Evolutionary conservation across 805 yeast genomes (phyloP).

Genomic region (Wickerhamiella qilinensis): DNA sequence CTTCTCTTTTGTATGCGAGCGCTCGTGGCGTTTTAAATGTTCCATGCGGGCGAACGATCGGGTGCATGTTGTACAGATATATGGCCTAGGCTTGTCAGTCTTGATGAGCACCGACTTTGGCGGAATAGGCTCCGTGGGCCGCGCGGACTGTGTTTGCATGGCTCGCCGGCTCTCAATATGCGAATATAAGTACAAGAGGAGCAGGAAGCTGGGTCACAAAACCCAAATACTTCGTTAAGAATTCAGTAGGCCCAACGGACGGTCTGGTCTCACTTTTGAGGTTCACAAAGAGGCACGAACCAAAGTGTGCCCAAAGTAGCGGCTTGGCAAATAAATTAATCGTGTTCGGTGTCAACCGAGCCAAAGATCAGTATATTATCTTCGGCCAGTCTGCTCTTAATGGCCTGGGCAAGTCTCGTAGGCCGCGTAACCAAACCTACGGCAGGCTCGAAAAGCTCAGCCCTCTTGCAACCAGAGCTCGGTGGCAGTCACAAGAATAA

Average conservation of each 20-base stretch:
- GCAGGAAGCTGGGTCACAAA: not conserved
- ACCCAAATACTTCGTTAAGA: no score
- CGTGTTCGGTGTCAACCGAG: no score
- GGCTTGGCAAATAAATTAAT: not conserved
- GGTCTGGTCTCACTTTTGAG: not conserved
- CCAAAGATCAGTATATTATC: no score
- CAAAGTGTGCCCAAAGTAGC: not conserved
- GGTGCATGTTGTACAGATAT: constrained; percentile 76
- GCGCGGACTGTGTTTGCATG: not conserved
- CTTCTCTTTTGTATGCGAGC: constrained; percentile 90
- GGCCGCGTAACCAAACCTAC: no score
- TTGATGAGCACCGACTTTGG: constrained; percentile 69
- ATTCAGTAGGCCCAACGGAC: not conserved
- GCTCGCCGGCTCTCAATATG: not conserved
- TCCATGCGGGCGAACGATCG: constrained; percentile 92
- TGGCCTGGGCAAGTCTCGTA: no score
- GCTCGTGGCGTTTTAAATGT: constrained; percentile 83
- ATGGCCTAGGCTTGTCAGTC: constrained; percentile 91
- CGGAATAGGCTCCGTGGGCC: constrained; percentile 52
- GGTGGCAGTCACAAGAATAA: no score
- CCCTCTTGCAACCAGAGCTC: no score
- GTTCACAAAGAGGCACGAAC: not conserved
- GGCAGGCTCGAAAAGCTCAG: no score
- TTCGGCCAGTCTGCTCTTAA: no score
- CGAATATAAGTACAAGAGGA: not conserved